Base-by-base conservation (phyloP, 306 rosid genomes). In the Arachis hypogaea region DNA sequence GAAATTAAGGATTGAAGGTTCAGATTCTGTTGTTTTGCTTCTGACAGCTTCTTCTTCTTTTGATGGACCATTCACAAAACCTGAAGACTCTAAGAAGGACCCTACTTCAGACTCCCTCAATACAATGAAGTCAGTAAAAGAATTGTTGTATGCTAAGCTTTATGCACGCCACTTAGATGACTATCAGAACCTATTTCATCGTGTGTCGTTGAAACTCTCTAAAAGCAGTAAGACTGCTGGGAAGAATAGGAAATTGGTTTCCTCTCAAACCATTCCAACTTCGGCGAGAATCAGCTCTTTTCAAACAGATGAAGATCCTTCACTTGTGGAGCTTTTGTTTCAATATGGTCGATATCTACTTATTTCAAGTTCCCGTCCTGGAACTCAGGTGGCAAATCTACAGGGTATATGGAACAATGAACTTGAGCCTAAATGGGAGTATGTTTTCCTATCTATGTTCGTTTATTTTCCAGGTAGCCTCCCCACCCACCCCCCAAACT, bases 321-420 rank as follows among this genome's bases (percentile, higher is more conserved):
- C 97, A 41, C 72, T 93, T 62, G 87, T 93, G 71, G 97, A 91
- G 85, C 96, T 91, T 59, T 78, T 93, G 79, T 93, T 93, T 81
- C 98, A 93, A 75, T 93, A 86, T 73, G 97, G 97, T 76, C 87
- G 98, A 10, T 93, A 93, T 89, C 88, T 91, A 44, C 91, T 93
- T 66, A 91, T 93, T 60, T 86, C 97, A 71, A 84, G 86, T 84
- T 89, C 98, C 9, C 88, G 96, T 50, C 92, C 96, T 51, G 94
- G 96, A 82, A 86, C 96, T 78, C 98, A 89, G 86, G 84, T 61
- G 42, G 86, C 97, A 66, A 93, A 93, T 70, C 87, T 93, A 78
- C 98, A 93, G 82, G 98, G 98, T 54, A 86, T 93, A 72, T 93
- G 98, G 98, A 93, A 89, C 88, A 66, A 91, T 62, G 85, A 91